Percentiles rank a stretch among this genome's conserved stretches.
Conservation (phyloP, 371 early-diverging fungal genomes). For the Massospora cicadina region DNA sequence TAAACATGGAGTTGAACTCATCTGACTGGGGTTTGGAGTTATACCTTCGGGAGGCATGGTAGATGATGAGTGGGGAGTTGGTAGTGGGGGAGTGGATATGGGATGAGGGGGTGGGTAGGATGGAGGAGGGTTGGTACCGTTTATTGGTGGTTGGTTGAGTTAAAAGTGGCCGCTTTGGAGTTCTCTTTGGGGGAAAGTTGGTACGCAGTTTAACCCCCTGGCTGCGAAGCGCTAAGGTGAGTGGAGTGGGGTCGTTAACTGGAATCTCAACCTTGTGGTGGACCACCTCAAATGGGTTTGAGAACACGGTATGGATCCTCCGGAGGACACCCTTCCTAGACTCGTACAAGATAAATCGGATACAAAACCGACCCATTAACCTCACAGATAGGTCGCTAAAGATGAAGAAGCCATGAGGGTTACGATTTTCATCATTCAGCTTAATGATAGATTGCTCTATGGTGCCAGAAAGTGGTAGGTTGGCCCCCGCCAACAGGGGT, state of each 20-base stretch:
- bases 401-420: constrained; percentile 84
- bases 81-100: not conserved
- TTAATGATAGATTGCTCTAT: not conserved
- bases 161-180: not conserved
- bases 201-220: not conserved
- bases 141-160: not conserved
- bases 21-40: not conserved
- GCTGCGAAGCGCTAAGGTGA: not conserved
- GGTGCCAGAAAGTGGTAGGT: not conserved
- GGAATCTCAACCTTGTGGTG: not conserved
- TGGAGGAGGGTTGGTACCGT: not conserved
- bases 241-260: not conserved
- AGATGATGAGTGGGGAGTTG: not conserved
- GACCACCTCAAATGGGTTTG: not conserved
- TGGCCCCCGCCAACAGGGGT: not conserved
- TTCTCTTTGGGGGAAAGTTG: not conserved
- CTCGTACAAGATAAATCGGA: constrained; percentile 57
- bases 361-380: constrained; percentile 69
- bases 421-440: constrained; percentile 63
- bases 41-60: not conserved
- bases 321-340: not conserved
- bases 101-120: not conserved
- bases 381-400: constrained; percentile 88
- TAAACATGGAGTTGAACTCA: not conserved
- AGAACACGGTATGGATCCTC: not conserved